Base-by-base conservation (phyloP, 2,329 filamentous ascomycete genomes). In the Xylaria arbuscula region DNA sequence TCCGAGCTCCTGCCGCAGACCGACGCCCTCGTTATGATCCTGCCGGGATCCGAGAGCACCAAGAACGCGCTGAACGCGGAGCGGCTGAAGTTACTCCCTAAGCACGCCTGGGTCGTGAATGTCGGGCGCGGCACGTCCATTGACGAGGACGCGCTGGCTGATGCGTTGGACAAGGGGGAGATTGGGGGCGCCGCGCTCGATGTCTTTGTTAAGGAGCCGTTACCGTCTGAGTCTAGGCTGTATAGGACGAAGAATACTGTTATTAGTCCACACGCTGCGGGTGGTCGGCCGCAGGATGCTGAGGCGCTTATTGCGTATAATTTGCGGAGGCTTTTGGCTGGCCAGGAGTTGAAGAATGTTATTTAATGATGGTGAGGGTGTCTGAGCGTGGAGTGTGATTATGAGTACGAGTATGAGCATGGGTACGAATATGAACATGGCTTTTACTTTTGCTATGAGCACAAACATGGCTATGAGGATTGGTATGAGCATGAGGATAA, bases 1-100 rank as follows among this genome's bases (percentile, higher is more conserved):
- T 69, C 83, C 4, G 80, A 85, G 70, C 77, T 90, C 38, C 81
- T 91, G 42, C 80, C 84, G 38, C 74, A 84, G 76, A 89, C 88
- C 0, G 89, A 91, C 73, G 89, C 87, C 0, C 81, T 91, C n/a
- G 88, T 91, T 72, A 90, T 91, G 88, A 90, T 90, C 70, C 81
- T 90, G 8, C 88, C 88, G 0, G 88, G 88, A 0, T 84, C 84
- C 42, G 85, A 85, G 9, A 80, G 82, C n/a, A 90, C 88, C 32
- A 80, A 79, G 42, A 79, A 90, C 72, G 87, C 81, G 1, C 81
- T 90, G 67, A 87, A 86, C 72, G 82, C 81, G 34, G 85, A 88
- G 77, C 78, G 86, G 8, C 75, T 90, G 53, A 80, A 78, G 70
- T 75, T 84, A 54, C 78, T 90, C 69, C 88, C 88, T 45, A 84